phyloP scores from a whole-genome alignment of 73 alveolate species.

The Stentor roeselii region DNA sequence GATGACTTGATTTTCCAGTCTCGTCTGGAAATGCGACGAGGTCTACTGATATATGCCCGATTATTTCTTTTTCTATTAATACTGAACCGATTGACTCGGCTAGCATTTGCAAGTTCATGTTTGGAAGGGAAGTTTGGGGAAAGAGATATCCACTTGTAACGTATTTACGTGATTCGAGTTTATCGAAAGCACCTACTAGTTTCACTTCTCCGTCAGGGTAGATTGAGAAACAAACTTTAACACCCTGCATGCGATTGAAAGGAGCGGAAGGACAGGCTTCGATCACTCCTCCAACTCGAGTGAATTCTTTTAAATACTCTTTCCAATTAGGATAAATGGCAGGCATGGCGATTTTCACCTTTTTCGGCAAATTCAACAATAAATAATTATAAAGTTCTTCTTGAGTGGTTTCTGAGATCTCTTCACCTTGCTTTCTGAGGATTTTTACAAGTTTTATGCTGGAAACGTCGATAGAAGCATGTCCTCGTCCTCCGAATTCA shows the following conservation, averaged over 20 bases:
- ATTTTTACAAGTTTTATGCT: slow-evolving; percentile 63
- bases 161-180: slow-evolving; percentile 81
- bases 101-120: slow-evolving; percentile 68
- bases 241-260: slow-evolving; percentile 74
- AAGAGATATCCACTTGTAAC: slow-evolving; percentile 86
- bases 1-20: slow-evolving; percentile 64
- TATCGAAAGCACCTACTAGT: slow-evolving; percentile 90
- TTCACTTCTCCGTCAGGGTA: slow-evolving; percentile 92
- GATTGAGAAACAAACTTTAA: slow-evolving; percentile 84
- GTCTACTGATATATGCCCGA: slow-evolving; percentile 73
- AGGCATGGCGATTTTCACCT: slow-evolving; percentile 87
- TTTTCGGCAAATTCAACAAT: slow-evolving; percentile 74
- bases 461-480: slow-evolving; percentile 86
- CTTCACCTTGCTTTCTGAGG: slow-evolving; percentile 60
- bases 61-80: slow-evolving; percentile 54
- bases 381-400: slow-evolving; percentile 71
- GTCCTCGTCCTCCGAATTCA: slow-evolving; percentile 97
- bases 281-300: slow-evolving; percentile 94
- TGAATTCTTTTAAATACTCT: slow-evolving; percentile 81
- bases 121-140: slow-evolving; percentile 82
- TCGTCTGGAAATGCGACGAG: slow-evolving; percentile 85
- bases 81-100: slow-evolving; percentile 70
- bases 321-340: slow-evolving; percentile 82
- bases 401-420: slow-evolving; percentile 67
- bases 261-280: slow-evolving; percentile 95